These are phyloP conservation scores for Lignosus rhinocerotis DNA, from an alignment of 1,284 basidiomycete genomes.

Conservation along the genomic window DNA sequence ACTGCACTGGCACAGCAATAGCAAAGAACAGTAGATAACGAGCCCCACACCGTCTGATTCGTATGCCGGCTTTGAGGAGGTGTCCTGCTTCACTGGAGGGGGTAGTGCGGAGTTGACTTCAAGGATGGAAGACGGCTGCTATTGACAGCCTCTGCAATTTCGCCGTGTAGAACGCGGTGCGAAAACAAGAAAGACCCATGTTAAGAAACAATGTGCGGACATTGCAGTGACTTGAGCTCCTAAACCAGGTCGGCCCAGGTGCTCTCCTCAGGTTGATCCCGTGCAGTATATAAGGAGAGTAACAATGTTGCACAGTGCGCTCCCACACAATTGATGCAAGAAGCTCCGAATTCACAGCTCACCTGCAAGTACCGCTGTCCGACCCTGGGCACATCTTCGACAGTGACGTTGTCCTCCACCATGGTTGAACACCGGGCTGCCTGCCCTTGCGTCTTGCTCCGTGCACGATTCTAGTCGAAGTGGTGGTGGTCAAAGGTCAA, in stretches of 20 bases:
- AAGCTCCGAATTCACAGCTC: not conserved
- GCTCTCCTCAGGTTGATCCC: no score
- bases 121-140: no score
- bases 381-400: conserved; percentile 4
- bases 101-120: no score
- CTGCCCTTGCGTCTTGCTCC: not conserved
- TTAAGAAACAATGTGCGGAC: no score
- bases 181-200: no score
- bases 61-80: not conserved
- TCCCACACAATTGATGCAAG: not conserved
- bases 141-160: no score
- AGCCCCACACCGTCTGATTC: not conserved
- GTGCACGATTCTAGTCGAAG: not conserved
- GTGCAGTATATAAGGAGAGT: no score
- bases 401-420: not conserved
- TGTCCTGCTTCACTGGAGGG: not conserved
- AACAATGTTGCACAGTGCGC: not conserved
- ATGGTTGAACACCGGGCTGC: not conserved
- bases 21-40: not conserved
- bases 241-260: no score
- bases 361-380: conserved; percentile 18
- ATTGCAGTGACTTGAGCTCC: no score
- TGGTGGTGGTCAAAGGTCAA: not conserved
- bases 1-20: not conserved
- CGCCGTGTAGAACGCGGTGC: no score